Evolutionary conservation across 2,329 filamentous ascomycete genomes (phyloP).

Genomic region (Rosellinia necatrix): DNA sequence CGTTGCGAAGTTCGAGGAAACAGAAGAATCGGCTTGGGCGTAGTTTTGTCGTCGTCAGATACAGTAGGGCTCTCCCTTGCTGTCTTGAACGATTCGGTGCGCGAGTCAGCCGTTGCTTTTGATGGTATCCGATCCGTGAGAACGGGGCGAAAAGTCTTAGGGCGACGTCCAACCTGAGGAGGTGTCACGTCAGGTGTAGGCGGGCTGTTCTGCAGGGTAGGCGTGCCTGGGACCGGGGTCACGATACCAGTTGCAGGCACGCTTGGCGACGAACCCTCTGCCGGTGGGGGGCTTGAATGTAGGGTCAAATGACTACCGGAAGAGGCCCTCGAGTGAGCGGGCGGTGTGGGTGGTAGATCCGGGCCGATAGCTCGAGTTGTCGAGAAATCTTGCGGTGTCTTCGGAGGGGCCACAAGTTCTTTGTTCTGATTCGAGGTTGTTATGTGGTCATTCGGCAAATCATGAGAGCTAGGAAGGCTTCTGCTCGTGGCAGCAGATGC

Average conservation of each 20-base stretch:
- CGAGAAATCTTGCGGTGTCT: constrained; percentile 47
- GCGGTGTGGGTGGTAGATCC: constrained; percentile 65
- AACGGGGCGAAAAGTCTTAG: constrained; percentile 52
- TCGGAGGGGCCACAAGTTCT: constrained; percentile 46
- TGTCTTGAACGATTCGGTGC: constrained; percentile 73
- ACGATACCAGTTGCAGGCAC: constrained; percentile 43
- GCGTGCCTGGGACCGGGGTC: constrained; percentile 57
- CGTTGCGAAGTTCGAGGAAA: constrained; percentile 51
- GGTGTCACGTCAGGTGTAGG: constrained; percentile 79
- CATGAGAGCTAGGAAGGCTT: constrained; percentile 31
- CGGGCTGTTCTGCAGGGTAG: constrained; percentile 68
- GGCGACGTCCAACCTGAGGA: constrained; percentile 56
- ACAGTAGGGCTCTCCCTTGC: constrained; percentile 67
- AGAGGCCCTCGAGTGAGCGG: constrained; percentile 62
- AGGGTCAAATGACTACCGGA: constrained; percentile 55
- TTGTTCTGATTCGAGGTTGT: constrained; percentile 35
- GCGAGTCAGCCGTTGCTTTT: constrained; percentile 62
- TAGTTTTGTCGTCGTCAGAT: constrained; percentile 58
- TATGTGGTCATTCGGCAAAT: constrained; percentile 39
- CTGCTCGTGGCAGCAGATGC: constrained; percentile 16
- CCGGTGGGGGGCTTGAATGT: constrained; percentile 48
- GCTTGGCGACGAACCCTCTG: constrained; percentile 46
- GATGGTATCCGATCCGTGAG: constrained; percentile 55
- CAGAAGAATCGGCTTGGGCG: constrained; percentile 45
- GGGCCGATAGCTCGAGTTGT: constrained; percentile 51